phyloP scores from a whole-genome alignment of 108 stramenopile species.

The Nitzschia palea region DNA sequence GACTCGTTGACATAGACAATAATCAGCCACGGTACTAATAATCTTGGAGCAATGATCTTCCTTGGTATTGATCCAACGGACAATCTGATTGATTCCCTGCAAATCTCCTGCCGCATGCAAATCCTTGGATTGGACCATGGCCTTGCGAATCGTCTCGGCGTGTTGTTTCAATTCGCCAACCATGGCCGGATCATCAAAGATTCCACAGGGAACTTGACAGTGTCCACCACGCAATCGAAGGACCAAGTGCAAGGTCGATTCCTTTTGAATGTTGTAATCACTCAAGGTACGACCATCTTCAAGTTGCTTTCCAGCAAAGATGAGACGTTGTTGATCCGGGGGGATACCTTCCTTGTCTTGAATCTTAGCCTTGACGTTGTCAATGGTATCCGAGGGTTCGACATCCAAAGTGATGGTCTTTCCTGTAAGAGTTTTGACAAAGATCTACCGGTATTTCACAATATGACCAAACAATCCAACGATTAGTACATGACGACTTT shows the following conservation, averaged over 20 bases:
- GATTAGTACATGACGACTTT: no score
- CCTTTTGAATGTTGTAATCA: constrained; percentile 97
- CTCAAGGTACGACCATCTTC: constrained; percentile 91
- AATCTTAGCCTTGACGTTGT: constrained; percentile 99
- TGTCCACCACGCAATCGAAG: constrained; percentile 89
- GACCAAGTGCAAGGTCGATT: constrained; percentile 95
- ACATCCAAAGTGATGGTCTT: constrained; percentile 93
- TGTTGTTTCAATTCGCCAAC: constrained; percentile 62
- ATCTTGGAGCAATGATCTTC: constrained; percentile 74
- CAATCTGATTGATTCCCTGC: constrained; percentile 69
- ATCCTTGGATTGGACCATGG: constrained; percentile 63
- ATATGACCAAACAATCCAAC: no score
- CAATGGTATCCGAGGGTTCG: constrained; percentile 97
- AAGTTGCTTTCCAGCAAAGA: constrained; percentile 95
- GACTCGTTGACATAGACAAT: constrained; percentile 80
- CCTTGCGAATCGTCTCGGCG: constrained; percentile 63
- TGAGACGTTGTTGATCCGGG: constrained; percentile 95
- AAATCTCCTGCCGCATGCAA: constrained; percentile 48
- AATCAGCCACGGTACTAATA: constrained; percentile 58
- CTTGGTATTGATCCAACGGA: constrained; percentile 81
- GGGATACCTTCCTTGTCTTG: constrained; percentile 99
- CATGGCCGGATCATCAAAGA: constrained; percentile 78
- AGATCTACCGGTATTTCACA: no score
- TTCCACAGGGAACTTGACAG: constrained; percentile 79
- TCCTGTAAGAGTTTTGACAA: constrained; percentile 96